Percentiles rank a stretch among this genome's conserved stretches.
phyloP scores from a whole-genome alignment of 345 rosid genomes.

The Anastatica hierochuntica region DNA sequence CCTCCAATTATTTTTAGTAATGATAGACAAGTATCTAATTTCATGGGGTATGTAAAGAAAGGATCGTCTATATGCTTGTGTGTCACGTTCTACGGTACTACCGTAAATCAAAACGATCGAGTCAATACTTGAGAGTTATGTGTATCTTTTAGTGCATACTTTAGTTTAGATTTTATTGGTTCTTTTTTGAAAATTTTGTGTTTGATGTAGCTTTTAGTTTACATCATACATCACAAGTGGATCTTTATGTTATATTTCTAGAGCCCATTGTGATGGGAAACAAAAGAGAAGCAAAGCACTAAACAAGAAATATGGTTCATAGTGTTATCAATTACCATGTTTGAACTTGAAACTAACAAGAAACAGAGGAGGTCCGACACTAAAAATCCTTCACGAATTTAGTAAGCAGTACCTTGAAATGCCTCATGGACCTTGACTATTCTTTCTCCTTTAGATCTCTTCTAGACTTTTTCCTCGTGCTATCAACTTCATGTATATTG shows the following conservation, averaged over 20 bases:
- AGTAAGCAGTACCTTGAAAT: constrained; percentile 66
- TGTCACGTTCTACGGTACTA: too few relatives aligned
- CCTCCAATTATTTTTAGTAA: too few relatives aligned
- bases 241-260: too few relatives aligned
- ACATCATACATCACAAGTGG: too few relatives aligned
- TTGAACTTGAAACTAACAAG: neutral
- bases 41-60: too few relatives aligned
- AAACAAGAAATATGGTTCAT: neutral
- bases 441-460: constrained; percentile 28
- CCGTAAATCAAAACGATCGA: too few relatives aligned
- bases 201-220: too few relatives aligned
- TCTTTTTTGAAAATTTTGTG: too few relatives aligned
- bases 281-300: constrained; percentile 20
- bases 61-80: too few relatives aligned
- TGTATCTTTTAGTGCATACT: neutral
- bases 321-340: neutral
- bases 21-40: too few relatives aligned
- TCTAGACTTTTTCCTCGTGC: constrained; percentile 18
- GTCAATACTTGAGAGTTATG: neutral
- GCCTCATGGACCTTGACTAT: constrained; percentile 49
- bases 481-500: constrained; percentile 48
- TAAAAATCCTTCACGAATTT: neutral
- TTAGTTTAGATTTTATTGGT: neutral
- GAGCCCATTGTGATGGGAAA: neutral
- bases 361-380: neutral